These are phyloP conservation scores for Suhomyces taliae DNA, from an alignment of 1,139 yeast species.

Conservation along the genomic window DNA sequence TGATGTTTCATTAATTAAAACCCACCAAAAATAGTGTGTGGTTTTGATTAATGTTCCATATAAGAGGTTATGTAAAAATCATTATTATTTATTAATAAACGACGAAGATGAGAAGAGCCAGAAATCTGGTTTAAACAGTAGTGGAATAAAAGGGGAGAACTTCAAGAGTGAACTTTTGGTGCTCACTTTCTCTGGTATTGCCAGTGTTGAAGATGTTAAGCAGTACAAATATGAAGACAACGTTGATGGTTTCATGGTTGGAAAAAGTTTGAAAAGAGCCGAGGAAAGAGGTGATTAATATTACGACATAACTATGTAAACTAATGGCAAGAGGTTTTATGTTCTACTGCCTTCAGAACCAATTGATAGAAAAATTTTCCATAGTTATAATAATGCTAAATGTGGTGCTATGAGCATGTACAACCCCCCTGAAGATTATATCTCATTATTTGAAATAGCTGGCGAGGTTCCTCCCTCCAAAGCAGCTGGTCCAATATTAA, in stretches of 20 bases:
- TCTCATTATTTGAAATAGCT: too few species aligned
- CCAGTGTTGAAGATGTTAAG: conserved; percentile 65
- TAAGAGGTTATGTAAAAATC: not conserved
- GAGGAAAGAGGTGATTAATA: conserved; percentile 39
- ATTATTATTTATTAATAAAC: not conserved
- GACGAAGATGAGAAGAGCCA: not conserved
- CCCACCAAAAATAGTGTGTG: not conserved
- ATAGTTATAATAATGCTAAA: too few species aligned
- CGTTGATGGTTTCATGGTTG: conserved; percentile 86
- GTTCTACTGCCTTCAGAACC: too few species aligned
- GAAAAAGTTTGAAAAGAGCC: conserved; percentile 92
- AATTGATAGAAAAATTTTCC: too few species aligned
- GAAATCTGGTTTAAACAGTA: too few species aligned
- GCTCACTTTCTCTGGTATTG: conserved; percentile 87
- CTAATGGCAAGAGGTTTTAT: too few species aligned
- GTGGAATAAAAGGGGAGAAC: too few species aligned
- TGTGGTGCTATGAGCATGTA: too few species aligned
- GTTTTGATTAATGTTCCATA: not conserved
- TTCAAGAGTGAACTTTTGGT: conserved; percentile 58
- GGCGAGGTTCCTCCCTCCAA: too few species aligned
- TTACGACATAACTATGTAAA: too few species aligned
- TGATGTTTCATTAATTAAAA: not conserved
- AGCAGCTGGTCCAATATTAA: not conserved
- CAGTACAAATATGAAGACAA: conserved; percentile 66
- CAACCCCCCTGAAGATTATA: too few species aligned